Evolutionary conservation across 306 rosid species (phyloP).

Genomic region (Medicago ruthenica): DNA sequence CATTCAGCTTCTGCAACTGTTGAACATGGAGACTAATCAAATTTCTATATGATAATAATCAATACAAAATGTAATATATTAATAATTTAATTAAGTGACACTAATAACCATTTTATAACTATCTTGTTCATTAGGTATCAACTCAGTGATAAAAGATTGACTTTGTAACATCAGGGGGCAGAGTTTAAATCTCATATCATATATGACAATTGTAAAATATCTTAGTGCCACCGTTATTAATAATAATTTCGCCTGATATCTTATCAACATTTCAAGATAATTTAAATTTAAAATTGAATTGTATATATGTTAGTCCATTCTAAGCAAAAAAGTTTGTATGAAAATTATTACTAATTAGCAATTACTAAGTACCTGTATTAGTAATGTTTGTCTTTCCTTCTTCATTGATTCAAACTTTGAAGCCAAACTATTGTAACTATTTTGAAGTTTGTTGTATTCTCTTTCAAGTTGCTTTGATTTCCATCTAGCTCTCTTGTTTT

Average conservation of each 20-base stretch:
- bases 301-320: background rate
- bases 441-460: conserved; percentile 57
- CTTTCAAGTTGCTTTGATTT: conserved; percentile 85
- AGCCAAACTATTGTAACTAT: conserved; percentile 63
- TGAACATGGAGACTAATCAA: conserved; percentile 8
- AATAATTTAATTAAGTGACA: background rate
- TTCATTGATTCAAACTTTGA: conserved; percentile 68
- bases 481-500: conserved; percentile 94
- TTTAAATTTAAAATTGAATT: background rate
- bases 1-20: conserved; percentile 84
- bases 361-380: conserved; percentile 61
- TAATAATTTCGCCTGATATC: no score
- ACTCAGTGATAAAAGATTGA: no score
- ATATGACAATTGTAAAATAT: no score
- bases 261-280: background rate
- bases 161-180: no score
- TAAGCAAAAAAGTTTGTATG: background rate
- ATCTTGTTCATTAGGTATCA: no score
- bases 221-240: no score
- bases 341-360: background rate
- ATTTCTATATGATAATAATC: background rate
- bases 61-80: background rate
- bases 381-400: conserved; percentile 78
- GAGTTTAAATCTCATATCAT: no score
- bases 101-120: background rate